These are phyloP conservation scores for Quercus bicolor DNA, from an alignment of 306 rosid species.

Conservation along the genomic window DNA sequence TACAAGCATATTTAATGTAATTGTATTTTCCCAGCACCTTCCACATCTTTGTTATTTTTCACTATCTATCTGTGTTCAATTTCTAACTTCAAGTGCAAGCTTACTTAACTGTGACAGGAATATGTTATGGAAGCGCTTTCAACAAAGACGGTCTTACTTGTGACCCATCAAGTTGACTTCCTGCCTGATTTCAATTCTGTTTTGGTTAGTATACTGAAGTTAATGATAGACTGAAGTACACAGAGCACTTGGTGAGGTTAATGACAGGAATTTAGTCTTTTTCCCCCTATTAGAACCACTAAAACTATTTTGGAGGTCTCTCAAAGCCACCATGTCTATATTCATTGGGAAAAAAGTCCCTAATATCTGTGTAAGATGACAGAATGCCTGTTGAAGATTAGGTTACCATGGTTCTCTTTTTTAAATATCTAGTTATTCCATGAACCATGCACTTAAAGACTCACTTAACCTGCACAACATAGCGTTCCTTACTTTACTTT, in stretches of 20 bases:
- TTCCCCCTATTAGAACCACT: no score
- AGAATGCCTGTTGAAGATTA: no score
- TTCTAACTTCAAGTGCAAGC: neutral
- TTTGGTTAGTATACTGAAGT: slow-evolving; percentile 30
- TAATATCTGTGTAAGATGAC: no score
- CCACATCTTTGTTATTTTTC: neutral
- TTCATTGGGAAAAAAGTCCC: no score
- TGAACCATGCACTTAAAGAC: neutral
- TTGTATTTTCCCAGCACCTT: neutral
- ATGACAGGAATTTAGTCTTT: no score
- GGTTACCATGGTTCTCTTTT: no score
- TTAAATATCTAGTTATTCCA: neutral
- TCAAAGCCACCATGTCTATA: no score
- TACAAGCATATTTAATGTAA: slow-evolving; percentile 45
- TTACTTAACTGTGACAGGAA: slow-evolving; percentile 30
- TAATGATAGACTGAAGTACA: neutral
- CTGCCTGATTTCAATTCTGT: slow-evolving; percentile 46
- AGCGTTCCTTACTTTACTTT: neutral
- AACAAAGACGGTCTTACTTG: slow-evolving; percentile 25
- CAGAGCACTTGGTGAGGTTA: no score
- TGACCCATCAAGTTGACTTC: slow-evolving; percentile 50
- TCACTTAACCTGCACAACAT: no score
- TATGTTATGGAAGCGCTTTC: slow-evolving; percentile 47
- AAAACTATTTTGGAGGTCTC: no score
- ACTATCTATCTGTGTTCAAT: neutral